Percentiles rank a stretch among this genome's conserved stretches.
Conservation (phyloP, 768 basidiomycete species). For the Collybiopsis confluens region DNA sequence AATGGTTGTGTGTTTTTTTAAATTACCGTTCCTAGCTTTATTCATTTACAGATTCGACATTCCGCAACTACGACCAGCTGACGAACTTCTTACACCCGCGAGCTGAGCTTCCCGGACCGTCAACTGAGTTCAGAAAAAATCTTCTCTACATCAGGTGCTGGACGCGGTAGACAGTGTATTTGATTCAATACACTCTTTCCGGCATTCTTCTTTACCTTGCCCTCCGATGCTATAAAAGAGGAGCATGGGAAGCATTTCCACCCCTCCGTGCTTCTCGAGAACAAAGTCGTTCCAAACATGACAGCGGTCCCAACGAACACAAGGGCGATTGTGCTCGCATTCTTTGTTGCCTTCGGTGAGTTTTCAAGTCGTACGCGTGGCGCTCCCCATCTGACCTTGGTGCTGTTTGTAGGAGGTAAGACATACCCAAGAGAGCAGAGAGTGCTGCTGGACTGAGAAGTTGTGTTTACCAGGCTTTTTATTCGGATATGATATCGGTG, state of each 20-base stretch:
- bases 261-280: background rate
- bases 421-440: too few relatives aligned
- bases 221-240: background rate
- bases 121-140: background rate
- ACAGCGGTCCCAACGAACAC: slow-evolving; percentile 56
- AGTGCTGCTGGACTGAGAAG: background rate
- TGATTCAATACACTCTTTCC: background rate
- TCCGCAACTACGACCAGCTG: too few relatives aligned
- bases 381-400: background rate
- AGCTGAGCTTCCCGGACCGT: background rate
- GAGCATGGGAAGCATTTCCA: background rate
- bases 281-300: slow-evolving; percentile 14
- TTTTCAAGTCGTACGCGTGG: too few relatives aligned
- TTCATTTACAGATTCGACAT: too few relatives aligned
- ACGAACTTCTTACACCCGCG: too few relatives aligned
- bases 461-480: slow-evolving; percentile 43
- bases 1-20: too few relatives aligned
- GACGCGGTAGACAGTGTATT: background rate
- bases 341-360: slow-evolving; percentile 73
- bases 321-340: slow-evolving; percentile 58
- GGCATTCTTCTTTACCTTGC: background rate
- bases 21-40: too few relatives aligned
- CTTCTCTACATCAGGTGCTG: background rate
- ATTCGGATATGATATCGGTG: slow-evolving; percentile 75
- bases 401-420: background rate